Conservation (phyloP, 306 rosid genomes). For the Lathyrus aphaca region DNA sequence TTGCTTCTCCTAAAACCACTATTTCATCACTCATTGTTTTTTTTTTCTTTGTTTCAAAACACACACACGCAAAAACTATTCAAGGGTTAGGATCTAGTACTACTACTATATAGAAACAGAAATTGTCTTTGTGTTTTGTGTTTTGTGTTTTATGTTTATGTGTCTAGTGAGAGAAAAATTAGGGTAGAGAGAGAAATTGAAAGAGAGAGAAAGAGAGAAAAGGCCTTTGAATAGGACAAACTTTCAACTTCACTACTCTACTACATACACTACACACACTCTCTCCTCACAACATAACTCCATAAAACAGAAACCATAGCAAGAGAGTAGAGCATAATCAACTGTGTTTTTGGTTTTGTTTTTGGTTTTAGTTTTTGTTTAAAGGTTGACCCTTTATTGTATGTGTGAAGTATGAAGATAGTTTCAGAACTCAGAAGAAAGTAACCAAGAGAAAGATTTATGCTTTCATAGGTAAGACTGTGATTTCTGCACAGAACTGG, state of each 20-base stretch:
- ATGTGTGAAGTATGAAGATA: slow-evolving; percentile 16
- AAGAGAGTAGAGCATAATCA: slow-evolving; percentile 32
- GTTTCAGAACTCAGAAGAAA: slow-evolving; percentile 12
- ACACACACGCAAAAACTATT: not conserved
- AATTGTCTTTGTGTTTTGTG: not conserved
- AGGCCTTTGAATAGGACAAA: slow-evolving; percentile 24
- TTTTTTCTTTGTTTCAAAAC: slow-evolving; percentile 28
- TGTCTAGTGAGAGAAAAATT: slow-evolving; percentile 2
- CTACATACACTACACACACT: slow-evolving; percentile 13
- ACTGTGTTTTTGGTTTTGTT: slow-evolving; percentile 58
- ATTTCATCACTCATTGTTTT: not conserved
- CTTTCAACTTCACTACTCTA: slow-evolving; percentile 42
- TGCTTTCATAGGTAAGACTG: slow-evolving; percentile 63
- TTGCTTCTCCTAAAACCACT: not conserved
- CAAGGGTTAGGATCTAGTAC: slow-evolving; percentile 12
- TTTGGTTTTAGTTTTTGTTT: slow-evolving; percentile 43
- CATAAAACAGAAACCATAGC: slow-evolving; percentile 38
- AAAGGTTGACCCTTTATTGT: slow-evolving; percentile 43
- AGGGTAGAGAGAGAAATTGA: slow-evolving; percentile 20
- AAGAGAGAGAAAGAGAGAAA: slow-evolving; percentile 15
- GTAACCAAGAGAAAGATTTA: slow-evolving; percentile 35
- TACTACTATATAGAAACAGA: slow-evolving; percentile 2
- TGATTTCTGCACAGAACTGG: slow-evolving; percentile 29
- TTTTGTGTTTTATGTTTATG: not conserved
- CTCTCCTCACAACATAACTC: slow-evolving; percentile 49